Evolutionary conservation across 495 filamentous ascomycete genomes (phyloP), one percentile per base, ranked within the genome.

Genomic region (Talaromyces proteolyticus): DNA sequence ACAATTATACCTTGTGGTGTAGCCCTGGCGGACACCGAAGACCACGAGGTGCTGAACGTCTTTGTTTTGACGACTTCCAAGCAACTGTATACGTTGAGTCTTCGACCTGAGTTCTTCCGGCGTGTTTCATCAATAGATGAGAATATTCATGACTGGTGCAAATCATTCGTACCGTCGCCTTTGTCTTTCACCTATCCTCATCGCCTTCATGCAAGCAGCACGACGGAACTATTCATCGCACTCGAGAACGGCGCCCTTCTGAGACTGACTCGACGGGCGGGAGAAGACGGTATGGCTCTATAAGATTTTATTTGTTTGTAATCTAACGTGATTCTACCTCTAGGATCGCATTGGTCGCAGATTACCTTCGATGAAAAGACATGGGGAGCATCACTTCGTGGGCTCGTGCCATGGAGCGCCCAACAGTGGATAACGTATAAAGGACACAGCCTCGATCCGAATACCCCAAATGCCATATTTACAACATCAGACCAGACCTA

Each of bases 191-290:
- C 90, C 53, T 72, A 81, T 48, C 89, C 91, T 5, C 90, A 96
- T 62, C 78, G 89, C 50, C 73, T 99, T 39, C 74, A 87, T 44
- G 87, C 89, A 10, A 76, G 87, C 49, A 86, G 72, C 54, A 72
- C 80, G 18, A 70, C 85, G 25, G 81, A 92, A 62, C 61, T 97
- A 36, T 79, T 96, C 44, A 74, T 94, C 23, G 84, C 89, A 0
- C 77, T 95, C 26, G 80, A 87, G 48, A 91, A 95, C 69, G 94
- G 94, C 23, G 80, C 83, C 24, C 76, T 96, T 21, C 59, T 96
- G 53, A 82, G 77, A 41, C 73, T 97, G 56, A 83, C 82, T 36
- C 79, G 81, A 57, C 75, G 78, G 55, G 73, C 76, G 41, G 73
- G 74, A n/a, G 75, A 82, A 52, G 84, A 88, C 67, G 79, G 88